phyloP scores from a whole-genome alignment of 768 basidiomycete species.

The Rubroboletus pulcherrimus region DNA sequence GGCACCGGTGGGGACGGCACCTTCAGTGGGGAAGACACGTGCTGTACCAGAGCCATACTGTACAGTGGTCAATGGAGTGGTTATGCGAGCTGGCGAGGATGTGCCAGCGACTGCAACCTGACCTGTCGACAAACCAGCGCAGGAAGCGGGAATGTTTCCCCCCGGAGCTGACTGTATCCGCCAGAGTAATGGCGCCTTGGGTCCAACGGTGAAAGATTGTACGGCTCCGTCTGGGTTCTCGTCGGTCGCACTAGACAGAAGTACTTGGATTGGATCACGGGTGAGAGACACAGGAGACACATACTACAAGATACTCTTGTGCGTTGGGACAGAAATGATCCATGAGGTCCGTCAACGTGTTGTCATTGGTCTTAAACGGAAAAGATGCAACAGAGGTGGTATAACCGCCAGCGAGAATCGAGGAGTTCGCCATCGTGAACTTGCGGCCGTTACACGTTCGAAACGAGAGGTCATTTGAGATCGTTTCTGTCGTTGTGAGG shows the following conservation, averaged over 20 bases:
- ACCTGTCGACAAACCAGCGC: constrained; percentile 48
- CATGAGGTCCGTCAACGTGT: constrained; percentile 43
- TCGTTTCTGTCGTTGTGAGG: no score
- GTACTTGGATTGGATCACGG: neutral
- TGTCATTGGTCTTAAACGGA: constrained; percentile 51
- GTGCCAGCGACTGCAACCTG: constrained; percentile 57
- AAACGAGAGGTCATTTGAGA: neutral
- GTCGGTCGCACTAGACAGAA: constrained; percentile 50
- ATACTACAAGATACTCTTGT: constrained; percentile 59
- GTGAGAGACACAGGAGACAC: constrained; percentile 19
- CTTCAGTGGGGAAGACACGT: constrained; percentile 46
- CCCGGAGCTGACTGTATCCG: constrained; percentile 46
- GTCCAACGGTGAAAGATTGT: constrained; percentile 53
- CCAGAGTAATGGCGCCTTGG: constrained; percentile 39
- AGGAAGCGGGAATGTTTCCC: constrained; percentile 52
- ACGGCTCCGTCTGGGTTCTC: constrained; percentile 44
- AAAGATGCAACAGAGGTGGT: constrained; percentile 58
- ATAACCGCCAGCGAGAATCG: constrained; percentile 67
- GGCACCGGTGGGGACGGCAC: constrained; percentile 34
- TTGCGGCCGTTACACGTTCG: neutral
- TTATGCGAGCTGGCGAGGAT: neutral
- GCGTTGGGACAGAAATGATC: constrained; percentile 54
- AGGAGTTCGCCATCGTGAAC: constrained; percentile 57
- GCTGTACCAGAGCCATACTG: constrained; percentile 56
- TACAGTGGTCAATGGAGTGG: neutral